phyloP scores from a whole-genome alignment of 495 filamentous ascomycete species.

The Hypoxylon rickii region DNA sequence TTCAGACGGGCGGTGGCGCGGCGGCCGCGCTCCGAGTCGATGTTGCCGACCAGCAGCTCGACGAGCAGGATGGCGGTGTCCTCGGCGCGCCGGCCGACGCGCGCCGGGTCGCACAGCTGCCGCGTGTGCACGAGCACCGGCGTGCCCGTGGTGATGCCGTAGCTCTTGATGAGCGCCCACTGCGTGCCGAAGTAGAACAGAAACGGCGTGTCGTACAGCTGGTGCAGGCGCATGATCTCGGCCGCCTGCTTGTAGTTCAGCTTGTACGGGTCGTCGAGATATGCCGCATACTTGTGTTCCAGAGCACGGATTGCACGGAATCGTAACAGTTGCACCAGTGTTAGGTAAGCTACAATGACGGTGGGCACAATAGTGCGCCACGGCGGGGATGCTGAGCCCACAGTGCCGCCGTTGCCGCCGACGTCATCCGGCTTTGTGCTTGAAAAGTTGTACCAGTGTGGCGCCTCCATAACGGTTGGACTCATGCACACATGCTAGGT shows the following conservation, averaged over 20 bases:
- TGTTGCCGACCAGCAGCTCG: constrained; percentile 55
- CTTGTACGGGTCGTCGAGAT: constrained; percentile 26
- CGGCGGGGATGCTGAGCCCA: constrained; percentile 4
- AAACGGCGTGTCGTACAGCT: constrained; percentile 32
- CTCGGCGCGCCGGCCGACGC: constrained; percentile 60
- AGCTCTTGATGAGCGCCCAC: constrained; percentile 55
- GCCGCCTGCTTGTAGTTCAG: constrained; percentile 33
- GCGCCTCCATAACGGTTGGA: too few relatives aligned
- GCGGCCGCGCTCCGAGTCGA: constrained; percentile 51
- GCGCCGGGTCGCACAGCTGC: constrained; percentile 52
- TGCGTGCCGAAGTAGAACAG: constrained; percentile 37
- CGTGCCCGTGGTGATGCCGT: constrained; percentile 67
- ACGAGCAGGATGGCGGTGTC: constrained; percentile 63
- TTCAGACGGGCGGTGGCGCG: constrained; percentile 63
- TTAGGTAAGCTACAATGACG: constrained; percentile 17
- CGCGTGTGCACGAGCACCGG: constrained; percentile 58
- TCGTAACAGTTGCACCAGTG: constrained; percentile 26
- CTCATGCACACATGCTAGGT: too few relatives aligned
- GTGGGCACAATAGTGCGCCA: constrained; percentile 22
- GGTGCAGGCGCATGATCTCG: constrained; percentile 31
- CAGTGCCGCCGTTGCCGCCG: background rate
- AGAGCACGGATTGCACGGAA: constrained; percentile 30
- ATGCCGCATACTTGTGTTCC: constrained; percentile 27
- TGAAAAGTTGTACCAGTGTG: too few relatives aligned
- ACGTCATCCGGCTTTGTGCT: background rate